phyloP scores from a whole-genome alignment of 2,329 filamentous ascomycete genomes.

The Coniella lustricola region DNA sequence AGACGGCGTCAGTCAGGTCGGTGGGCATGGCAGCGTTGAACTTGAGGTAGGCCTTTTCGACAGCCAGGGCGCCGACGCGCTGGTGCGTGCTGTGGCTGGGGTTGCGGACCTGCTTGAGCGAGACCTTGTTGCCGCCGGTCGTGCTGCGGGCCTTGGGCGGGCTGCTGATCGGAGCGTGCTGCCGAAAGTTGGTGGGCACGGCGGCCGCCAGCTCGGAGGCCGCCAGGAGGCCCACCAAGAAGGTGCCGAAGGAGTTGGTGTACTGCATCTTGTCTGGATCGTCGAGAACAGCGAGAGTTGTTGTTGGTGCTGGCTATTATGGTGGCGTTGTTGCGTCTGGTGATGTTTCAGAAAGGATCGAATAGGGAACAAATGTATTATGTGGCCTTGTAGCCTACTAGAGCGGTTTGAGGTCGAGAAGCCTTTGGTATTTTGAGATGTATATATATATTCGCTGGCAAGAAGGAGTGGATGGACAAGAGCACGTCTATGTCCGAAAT shows the following conservation, averaged over 20 bases:
- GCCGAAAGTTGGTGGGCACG: conserved; percentile 11
- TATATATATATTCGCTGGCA: too few relatives aligned
- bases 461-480: background rate
- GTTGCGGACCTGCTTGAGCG: conserved; percentile 18
- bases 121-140: conserved; percentile 8
- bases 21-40: conserved; percentile 29
- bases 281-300: too few relatives aligned
- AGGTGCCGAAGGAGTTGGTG: conserved; percentile 13
- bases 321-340: background rate
- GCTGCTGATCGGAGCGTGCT: conserved; percentile 10
- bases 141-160: conserved; percentile 5
- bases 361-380: too few relatives aligned
- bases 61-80: conserved; percentile 27
- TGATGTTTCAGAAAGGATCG: too few relatives aligned
- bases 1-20: conserved; percentile 25
- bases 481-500: background rate
- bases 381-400: too few relatives aligned
- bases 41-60: conserved; percentile 33
- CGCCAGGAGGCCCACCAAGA: conserved; percentile 16
- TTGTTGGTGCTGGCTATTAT: background rate
- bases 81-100: conserved; percentile 23
- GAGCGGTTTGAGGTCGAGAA: too few relatives aligned
- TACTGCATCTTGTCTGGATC: conserved; percentile 9
- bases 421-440: too few relatives aligned
- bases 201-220: conserved; percentile 15